Evolutionary conservation across 1,139 yeast genomes (phyloP), one percentile per base, ranked within the genome.

Genomic region (Diutina siamensis): DNA sequence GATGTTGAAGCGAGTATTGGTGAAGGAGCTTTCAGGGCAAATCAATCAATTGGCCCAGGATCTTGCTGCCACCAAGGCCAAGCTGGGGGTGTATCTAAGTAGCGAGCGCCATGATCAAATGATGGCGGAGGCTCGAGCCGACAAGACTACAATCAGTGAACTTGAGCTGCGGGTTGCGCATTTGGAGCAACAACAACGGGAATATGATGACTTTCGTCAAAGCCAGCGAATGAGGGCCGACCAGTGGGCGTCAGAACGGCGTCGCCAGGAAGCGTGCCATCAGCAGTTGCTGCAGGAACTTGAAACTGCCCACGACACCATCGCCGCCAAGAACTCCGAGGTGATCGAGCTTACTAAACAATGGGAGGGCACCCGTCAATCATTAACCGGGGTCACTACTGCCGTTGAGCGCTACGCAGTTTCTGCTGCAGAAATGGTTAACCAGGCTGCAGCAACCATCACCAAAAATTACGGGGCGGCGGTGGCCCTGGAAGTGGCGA

Each of bases 11-110:
- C 71, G 72, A 44, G 84, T 77, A 1, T 60, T 80, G 22, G 68
- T 82, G 20, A 76, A 72, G 51, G 81, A 75, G 49, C 63, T 81
- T 44, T 71, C 80, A 1, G 64, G 64, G 15, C 86, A 80, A 52
- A 63, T 80, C n/a, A 65, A 75, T 4, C 73, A 70, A 52, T 57
- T 78, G 15, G 74, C 72, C 50, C 63, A 74, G 20, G 88, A 86
- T 55, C 64, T 84, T 47, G 57, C 67, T 42, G 82, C 89, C 0
- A 72, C 87, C 0, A 68, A 82, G 50, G 63, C 65, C 13, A 80
- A 74, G 55, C 82, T 78, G 10, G 45, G 48, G 8, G 47, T 52
- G 33, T 49, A 46, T 19, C 46, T 52, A 46, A 48, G 51, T 32
- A 15, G 42, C 2, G 48, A 48, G 21, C 49, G 44, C 36, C 49